Conservation (phyloP, 306 rosid genomes). For the Corylus americana region DNA sequence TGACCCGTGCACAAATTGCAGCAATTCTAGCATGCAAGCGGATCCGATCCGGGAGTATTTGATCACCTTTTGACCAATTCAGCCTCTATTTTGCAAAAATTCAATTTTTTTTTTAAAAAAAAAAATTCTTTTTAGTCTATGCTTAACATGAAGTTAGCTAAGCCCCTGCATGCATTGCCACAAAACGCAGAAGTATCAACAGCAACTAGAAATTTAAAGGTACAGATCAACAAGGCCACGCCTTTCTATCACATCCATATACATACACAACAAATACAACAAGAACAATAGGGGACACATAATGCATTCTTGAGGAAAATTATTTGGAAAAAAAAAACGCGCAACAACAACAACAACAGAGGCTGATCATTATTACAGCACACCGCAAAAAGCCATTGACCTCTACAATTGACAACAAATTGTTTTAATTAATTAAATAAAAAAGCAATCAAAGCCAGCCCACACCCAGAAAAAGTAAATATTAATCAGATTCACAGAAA, state of each 20-base stretch:
- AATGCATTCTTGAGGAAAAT: not conserved
- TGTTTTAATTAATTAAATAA: not conserved
- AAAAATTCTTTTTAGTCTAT: too few relatives aligned
- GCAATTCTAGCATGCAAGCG: too few relatives aligned
- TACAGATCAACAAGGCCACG: not conserved
- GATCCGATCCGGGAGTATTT: too few relatives aligned
- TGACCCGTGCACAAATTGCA: too few relatives aligned
- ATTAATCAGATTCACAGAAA: not conserved
- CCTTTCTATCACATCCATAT: not conserved
- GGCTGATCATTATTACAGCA: not conserved
- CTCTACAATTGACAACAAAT: not conserved
- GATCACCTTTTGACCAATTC: too few relatives aligned
- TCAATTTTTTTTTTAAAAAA: too few relatives aligned
- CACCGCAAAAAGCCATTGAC: not conserved
- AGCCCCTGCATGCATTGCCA: too few relatives aligned
- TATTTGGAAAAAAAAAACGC: not conserved
- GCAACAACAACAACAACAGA: not conserved
- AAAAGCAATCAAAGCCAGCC: not conserved
- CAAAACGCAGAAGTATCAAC: too few relatives aligned
- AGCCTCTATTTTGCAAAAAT: too few relatives aligned
- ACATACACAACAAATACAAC: not conserved
- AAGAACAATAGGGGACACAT: not conserved
- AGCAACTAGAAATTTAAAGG: too few relatives aligned
- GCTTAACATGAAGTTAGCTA: too few relatives aligned
- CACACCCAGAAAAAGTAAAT: not conserved